Evolutionary conservation across 345 rosid genomes (phyloP).

Genomic region (Eucalyptus viminalis): DNA sequence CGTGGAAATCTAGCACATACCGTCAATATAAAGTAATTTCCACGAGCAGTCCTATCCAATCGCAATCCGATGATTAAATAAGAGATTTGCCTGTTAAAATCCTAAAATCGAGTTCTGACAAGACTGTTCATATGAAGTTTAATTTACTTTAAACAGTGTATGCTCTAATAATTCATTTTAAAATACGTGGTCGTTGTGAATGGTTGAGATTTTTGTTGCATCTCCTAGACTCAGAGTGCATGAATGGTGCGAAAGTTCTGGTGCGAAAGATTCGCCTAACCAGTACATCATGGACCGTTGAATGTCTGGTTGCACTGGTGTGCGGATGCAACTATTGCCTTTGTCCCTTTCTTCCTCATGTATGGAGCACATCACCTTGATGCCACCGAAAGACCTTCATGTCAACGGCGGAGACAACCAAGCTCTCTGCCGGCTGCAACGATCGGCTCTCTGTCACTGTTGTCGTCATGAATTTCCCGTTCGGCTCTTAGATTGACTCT

Average conservation of each 20-base stretch:
- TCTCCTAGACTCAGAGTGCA: not conserved
- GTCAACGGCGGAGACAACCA: slow-evolving; percentile 21
- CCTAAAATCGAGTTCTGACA: too few relatives aligned
- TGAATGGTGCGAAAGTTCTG: too few relatives aligned
- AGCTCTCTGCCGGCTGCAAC: slow-evolving; percentile 19
- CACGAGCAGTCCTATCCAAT: too few relatives aligned
- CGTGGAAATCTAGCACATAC: not conserved
- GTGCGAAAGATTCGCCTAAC: too few relatives aligned
- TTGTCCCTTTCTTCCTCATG: too few relatives aligned
- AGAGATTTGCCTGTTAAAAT: too few relatives aligned
- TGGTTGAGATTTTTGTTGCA: not conserved
- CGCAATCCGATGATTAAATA: too few relatives aligned
- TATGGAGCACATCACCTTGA: too few relatives aligned
- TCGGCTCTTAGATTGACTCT: not conserved
- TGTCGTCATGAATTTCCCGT: slow-evolving; percentile 6
- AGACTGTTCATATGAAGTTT: not conserved
- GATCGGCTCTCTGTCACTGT: slow-evolving; percentile 32
- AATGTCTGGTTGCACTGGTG: too few relatives aligned
- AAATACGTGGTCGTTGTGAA: not conserved
- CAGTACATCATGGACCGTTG: too few relatives aligned
- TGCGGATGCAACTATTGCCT: too few relatives aligned
- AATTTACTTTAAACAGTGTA: too few relatives aligned
- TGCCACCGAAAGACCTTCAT: not conserved
- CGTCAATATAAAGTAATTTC: slow-evolving; percentile 9
- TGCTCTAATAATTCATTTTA: not conserved